Evolutionary conservation across 2,329 filamentous ascomycete species (phyloP), one percentile per base, ranked within the genome.

Genomic region (Aspergillus arachidicola): DNA sequence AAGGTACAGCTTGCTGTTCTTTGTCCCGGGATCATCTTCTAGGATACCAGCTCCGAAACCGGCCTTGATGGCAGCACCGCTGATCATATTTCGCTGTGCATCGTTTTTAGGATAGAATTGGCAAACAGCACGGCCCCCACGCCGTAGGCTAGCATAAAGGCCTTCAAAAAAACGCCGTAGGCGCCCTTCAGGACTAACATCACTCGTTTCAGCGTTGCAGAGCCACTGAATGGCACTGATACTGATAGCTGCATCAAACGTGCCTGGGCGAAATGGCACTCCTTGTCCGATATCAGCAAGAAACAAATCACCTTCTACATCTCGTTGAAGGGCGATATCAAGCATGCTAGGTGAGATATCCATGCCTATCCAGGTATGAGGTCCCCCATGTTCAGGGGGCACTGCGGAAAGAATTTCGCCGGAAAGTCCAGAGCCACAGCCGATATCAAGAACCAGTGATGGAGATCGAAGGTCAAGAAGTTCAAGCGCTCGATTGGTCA

Each of bases 51-150:
- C 95, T 55, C 95, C 94, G 73, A 99, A 99, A 0, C 95, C 95
- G 1, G 95, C 95, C 74, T 91, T 93, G 65, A 98, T 91, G 0
- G 95, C 95, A 0, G 95, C 95, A 63, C 87, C 86, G 58, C 90
- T 92, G 69, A 99, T 96, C 94, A 99, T 97, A 73, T 86, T 88
- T 73, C 94, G 87, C 81, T 99, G 95, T 66, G 87, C 84, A 70
- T 96, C 91, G 76, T 99, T 98, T 81, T 97, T 97, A 3, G 95
- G 95, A 77, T 99, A 99, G 78, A 99, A 99, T 74, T 99, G 95
- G 76, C 94, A 97, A 16, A 98, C 94, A 0, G 95, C 95, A 43
- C 93, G 86, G 1, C 93, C 95, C 6, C 95, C 95, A 23, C 95
- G 84, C 67, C 89, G 88, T 66, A 99, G 80, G 64, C 89, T 89